These are phyloP conservation scores for Talaromyces sp. DNA, from an alignment of 2,329 filamentous ascomycete species.

Conservation along the genomic window DNA sequence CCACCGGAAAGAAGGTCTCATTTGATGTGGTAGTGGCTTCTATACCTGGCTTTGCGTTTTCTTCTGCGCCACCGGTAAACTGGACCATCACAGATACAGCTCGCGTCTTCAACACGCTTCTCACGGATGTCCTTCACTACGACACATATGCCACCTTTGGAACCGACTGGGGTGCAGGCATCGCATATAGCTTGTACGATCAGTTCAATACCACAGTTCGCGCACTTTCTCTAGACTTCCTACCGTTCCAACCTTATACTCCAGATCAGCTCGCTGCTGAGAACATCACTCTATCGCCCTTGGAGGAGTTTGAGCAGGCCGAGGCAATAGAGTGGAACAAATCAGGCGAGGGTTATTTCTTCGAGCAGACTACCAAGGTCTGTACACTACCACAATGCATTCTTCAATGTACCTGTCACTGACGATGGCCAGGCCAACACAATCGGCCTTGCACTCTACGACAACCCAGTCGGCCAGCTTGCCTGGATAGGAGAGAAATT, in stretches of 20 bases:
- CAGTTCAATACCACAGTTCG: neutral
- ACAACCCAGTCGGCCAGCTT: conserved; percentile 34
- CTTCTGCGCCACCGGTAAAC: conserved; percentile 31
- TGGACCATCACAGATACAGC: conserved; percentile 29
- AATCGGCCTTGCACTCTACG: conserved; percentile 36
- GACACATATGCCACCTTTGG: conserved; percentile 34
- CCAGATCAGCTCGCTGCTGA: neutral
- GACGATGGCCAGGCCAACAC: conserved; percentile 29
- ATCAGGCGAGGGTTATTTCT: neutral
- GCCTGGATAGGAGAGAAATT: conserved; percentile 30
- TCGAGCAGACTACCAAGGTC: conserved; percentile 6
- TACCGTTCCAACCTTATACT: neutral
- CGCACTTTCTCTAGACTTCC: neutral
- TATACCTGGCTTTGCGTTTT: conserved; percentile 33
- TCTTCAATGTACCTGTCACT: neutral
- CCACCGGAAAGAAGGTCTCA: conserved; percentile 24
- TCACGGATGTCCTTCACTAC: conserved; percentile 32
- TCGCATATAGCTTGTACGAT: neutral
- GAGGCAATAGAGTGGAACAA: neutral
- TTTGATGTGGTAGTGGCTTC: conserved; percentile 36
- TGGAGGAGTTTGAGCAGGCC: neutral
- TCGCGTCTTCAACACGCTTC: conserved; percentile 31
- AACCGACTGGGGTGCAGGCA: conserved; percentile 25
- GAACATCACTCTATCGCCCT: neutral
- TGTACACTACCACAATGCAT: neutral